phyloP scores from a whole-genome alignment of 208 protist genomes.

The Sergeia podlipaevii region DNA sequence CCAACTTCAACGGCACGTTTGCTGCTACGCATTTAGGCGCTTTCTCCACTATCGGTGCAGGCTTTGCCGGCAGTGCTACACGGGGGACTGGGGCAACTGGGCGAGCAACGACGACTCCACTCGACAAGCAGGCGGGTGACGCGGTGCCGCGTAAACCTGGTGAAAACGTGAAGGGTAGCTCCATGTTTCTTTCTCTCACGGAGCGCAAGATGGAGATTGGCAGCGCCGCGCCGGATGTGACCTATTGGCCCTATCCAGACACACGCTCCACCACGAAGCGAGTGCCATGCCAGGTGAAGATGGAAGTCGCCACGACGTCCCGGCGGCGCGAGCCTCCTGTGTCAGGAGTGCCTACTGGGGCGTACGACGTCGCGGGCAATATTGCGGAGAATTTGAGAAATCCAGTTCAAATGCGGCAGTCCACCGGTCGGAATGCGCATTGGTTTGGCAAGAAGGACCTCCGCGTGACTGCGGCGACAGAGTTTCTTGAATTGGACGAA shows the following conservation, averaged over 20 bases:
- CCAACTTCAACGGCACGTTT: too few species aligned
- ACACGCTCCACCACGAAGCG: constrained; percentile 61
- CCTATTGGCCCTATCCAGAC: constrained; percentile 77
- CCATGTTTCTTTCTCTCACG: constrained; percentile 60
- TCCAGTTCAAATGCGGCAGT: constrained; percentile 44
- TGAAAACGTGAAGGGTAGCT: constrained; percentile 51
- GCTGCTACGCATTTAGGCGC: too few species aligned
- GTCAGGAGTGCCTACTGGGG: constrained; percentile 37
- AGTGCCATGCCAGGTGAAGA: constrained; percentile 27
- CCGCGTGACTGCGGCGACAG: constrained; percentile 7
- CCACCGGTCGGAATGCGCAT: constrained; percentile 48
- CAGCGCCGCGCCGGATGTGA: constrained; percentile 53
- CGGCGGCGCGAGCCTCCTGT: constrained; percentile 42
- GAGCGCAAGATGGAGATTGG: constrained; percentile 21
- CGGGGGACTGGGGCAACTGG: neutral
- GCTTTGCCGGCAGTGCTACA: neutral
- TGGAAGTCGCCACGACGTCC: constrained; percentile 26
- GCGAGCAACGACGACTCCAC: neutral
- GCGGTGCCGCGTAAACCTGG: constrained; percentile 10
- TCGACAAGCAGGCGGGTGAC: neutral
- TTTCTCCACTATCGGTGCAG: too few species aligned
- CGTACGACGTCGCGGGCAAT: constrained; percentile 62
- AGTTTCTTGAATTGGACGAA: constrained; percentile 38
- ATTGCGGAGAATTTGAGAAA: constrained; percentile 37
- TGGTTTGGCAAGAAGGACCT: constrained; percentile 40